Evolutionary conservation across 192 early-diverging fungal genomes (phyloP).

Genomic region (Gigaspora rosea): DNA sequence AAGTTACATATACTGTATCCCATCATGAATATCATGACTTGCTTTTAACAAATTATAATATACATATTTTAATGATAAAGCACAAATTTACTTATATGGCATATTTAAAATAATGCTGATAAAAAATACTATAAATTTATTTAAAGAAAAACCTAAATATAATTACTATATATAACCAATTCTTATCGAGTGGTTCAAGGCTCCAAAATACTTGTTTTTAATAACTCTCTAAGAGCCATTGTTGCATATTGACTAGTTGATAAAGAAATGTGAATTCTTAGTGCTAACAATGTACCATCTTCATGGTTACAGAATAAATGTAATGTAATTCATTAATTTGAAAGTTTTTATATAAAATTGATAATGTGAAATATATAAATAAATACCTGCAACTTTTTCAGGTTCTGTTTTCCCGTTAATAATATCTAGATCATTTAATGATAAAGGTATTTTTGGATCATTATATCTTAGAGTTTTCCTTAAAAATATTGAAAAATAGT

Average conservation of each 20-base stretch:
- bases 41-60: too few species aligned
- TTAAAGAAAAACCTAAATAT: too few species aligned
- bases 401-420: conserved; percentile 53
- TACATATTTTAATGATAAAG: too few species aligned
- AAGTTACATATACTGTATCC: too few species aligned
- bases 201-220: conserved; percentile 49
- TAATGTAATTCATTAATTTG: neutral
- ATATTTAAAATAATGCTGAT: too few species aligned
- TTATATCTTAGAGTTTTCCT: conserved; percentile 66
- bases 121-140: too few species aligned
- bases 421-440: conserved; percentile 64
- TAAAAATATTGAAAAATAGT: neutral
- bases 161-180: too few species aligned
- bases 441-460: conserved; percentile 59
- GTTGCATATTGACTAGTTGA: conserved; percentile 90
- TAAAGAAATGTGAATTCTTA: conserved; percentile 78
- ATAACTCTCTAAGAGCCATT: conserved; percentile 93
- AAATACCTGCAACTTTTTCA: conserved; percentile 33
- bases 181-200: too few species aligned
- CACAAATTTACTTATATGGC: too few species aligned
- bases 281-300: conserved; percentile 70
- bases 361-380: neutral
- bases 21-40: too few species aligned
- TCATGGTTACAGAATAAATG: neutral
- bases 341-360: neutral